Evolutionary conservation across 2,329 filamentous ascomycete species (phyloP).

Genomic region (Fusarium denticulatum): DNA sequence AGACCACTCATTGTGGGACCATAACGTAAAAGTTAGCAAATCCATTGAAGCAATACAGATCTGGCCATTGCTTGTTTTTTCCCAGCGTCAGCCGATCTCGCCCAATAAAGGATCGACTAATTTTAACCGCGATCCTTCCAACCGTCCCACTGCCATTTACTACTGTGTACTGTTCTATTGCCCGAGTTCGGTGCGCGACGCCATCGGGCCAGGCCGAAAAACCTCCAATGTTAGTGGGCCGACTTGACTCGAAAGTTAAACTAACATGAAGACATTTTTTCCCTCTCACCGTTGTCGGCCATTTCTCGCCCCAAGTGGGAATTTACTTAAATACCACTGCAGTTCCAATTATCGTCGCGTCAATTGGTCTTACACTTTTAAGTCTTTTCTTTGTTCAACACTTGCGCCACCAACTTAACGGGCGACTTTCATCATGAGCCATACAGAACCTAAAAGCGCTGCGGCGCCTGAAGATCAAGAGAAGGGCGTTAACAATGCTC

Average conservation of each 20-base stretch:
- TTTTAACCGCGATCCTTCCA: background rate
- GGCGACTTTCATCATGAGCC: conserved; percentile 1
- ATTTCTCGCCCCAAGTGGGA: conserved; percentile 2
- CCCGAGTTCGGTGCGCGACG: conserved; percentile 24
- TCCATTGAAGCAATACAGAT: conserved; percentile 12
- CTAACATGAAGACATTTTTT: background rate
- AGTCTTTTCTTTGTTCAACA: background rate
- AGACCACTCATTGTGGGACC: conserved; percentile 16
- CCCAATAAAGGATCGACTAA: background rate
- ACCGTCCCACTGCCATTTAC: too few species aligned
- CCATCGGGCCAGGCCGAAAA: conserved; percentile 14
- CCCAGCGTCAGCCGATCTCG: background rate
- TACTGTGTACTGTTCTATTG: background rate
- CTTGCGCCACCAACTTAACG: background rate
- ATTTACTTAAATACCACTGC: background rate
- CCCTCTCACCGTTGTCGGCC: conserved; percentile 13
- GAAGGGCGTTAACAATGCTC: background rate
- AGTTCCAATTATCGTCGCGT: background rate
- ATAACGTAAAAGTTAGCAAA: conserved; percentile 38
- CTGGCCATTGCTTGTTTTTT: conserved; percentile 7
- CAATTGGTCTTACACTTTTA: background rate
- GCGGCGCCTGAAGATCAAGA: conserved; percentile 12
- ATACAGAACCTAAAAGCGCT: background rate
- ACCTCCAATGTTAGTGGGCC: conserved; percentile 10
- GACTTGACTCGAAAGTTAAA: conserved; percentile 12